These are phyloP conservation scores for Graphium sp. DNA, from an alignment of 2,329 filamentous ascomycete genomes.

Conservation along the genomic window DNA sequence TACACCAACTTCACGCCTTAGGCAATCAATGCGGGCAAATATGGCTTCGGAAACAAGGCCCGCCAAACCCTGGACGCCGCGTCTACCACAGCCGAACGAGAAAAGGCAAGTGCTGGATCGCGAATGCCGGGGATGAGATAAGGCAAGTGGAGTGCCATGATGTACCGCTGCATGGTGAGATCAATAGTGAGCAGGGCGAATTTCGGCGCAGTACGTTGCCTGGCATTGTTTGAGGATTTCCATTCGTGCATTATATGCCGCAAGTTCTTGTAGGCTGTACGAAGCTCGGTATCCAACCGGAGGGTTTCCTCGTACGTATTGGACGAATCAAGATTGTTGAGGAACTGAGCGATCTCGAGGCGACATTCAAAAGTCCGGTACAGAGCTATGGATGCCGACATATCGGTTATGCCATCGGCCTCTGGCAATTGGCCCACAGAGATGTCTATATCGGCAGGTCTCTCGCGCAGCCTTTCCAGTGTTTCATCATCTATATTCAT, in stretches of 20 bases:
- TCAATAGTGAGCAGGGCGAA: no score
- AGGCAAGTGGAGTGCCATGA: no score
- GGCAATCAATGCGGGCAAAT: no score
- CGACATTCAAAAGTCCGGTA: conserved; percentile 23
- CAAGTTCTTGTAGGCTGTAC: conserved; percentile 22
- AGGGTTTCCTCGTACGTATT: conserved; percentile 26
- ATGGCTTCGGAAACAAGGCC: no score
- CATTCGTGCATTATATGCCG: conserved; percentile 14
- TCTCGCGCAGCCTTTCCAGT: conserved; percentile 12
- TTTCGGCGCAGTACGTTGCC: no score
- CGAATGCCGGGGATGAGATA: no score
- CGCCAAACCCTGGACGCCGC: no score
- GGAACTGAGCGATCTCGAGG: conserved; percentile 20
- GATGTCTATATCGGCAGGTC: no score
- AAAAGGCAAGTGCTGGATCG: no score
- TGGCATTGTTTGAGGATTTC: conserved; percentile 3
- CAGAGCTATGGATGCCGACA: conserved; percentile 21
- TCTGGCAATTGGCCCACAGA: conserved; percentile 11
- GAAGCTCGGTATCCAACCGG: conserved; percentile 22
- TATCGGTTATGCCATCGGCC: conserved; percentile 17
- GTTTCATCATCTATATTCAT: conserved; percentile 33
- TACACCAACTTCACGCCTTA: no score
- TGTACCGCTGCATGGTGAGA: no score
- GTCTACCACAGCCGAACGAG: no score
- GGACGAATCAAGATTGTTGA: conserved; percentile 21